Evolutionary conservation across 2,329 filamentous ascomycete genomes (phyloP).

Genomic region (Cadophora malorum): DNA sequence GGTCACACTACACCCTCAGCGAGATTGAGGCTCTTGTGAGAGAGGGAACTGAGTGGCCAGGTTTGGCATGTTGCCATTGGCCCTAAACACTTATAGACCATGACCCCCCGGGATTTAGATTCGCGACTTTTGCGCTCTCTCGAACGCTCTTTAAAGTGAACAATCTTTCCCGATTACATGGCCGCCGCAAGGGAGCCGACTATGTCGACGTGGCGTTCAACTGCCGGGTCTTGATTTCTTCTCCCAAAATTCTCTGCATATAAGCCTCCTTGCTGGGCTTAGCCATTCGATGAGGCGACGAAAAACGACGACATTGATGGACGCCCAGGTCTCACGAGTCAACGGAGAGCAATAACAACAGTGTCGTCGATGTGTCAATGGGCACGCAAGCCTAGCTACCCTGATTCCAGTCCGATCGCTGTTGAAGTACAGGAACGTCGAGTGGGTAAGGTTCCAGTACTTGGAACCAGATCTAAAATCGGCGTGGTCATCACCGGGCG

Average conservation of each 20-base stretch:
- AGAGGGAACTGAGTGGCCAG: background rate
- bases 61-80: background rate
- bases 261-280: background rate
- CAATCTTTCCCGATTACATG: background rate
- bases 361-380: background rate
- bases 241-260: background rate
- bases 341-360: background rate
- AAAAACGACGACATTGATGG: background rate
- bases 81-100: background rate
- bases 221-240: background rate
- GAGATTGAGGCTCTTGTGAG: background rate
- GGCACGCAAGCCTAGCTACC: background rate
- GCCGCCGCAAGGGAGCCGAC: background rate
- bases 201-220: background rate
- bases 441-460: background rate
- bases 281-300: background rate
- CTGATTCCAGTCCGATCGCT: background rate
- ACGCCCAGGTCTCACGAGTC: background rate
- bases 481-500: background rate
- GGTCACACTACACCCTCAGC: slow-evolving; percentile 5
- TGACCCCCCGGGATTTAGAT: background rate
- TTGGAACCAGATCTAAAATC: background rate
- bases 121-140: background rate
- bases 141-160: background rate
- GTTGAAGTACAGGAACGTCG: background rate